These are phyloP conservation scores for Backusella australiensis DNA, from an alignment of 192 early-diverging fungal species.

Conservation along the genomic window DNA sequence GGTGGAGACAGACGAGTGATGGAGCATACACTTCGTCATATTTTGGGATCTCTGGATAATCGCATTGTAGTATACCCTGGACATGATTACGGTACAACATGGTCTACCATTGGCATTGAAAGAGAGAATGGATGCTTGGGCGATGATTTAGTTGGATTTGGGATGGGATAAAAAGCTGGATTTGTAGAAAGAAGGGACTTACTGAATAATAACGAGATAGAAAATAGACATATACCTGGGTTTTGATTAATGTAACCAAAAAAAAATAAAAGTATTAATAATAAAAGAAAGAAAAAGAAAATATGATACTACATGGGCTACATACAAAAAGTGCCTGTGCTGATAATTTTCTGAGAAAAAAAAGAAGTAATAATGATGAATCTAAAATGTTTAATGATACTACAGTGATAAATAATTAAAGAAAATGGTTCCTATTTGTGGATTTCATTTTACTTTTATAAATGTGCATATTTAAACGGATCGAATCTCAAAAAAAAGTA, in stretches of 20 bases:
- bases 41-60: constrained; percentile 57
- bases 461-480: too few relatives aligned
- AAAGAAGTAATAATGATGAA: too few relatives aligned
- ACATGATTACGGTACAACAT: constrained; percentile 82
- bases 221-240: background rate
- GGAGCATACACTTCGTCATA: constrained; percentile 66
- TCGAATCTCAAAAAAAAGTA: too few relatives aligned
- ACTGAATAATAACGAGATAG: background rate
- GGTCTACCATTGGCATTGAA: constrained; percentile 75
- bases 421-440: too few relatives aligned
- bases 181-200: background rate
- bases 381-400: too few relatives aligned
- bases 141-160: constrained; percentile 41
- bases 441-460: too few relatives aligned
- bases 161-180: background rate
- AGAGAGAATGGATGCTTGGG: constrained; percentile 41
- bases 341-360: background rate
- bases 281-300: background rate
- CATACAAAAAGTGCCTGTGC: too few relatives aligned
- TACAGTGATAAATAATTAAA: too few relatives aligned
- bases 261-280: background rate
- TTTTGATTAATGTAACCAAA: background rate
- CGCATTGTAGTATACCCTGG: constrained; percentile 84
- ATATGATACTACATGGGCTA: background rate
- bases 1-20: constrained; percentile 68